Base-by-base conservation (phyloP, 2,329 filamentous ascomycete species). In the Colletotrichum ledebouriae region DNA sequence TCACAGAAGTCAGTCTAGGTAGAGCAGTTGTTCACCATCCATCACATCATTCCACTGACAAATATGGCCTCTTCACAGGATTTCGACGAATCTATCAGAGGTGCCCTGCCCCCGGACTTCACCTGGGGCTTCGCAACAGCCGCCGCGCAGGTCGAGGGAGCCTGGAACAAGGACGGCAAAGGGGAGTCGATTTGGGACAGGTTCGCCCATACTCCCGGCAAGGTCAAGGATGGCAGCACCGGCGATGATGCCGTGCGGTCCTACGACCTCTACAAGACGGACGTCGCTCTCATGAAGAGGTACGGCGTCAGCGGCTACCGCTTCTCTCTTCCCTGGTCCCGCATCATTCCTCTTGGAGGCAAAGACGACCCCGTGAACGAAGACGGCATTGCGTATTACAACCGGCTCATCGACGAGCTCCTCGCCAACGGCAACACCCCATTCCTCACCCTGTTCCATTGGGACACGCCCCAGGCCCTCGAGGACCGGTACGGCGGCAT, bases 281-380 rank as follows among this genome's bases (percentile, higher is more conserved):
- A 91, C 71, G 87, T 90, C 68, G 85, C 82, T 2, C 81, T 90
- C 37, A 79, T 91, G 73, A 89, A 88, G 75, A 76, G 84, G 60
- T 86, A 86, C 59, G 85, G 87, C 60, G 87, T 87, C 15, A 84
- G 84, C 67, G 86, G 85, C 3, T 90, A 90, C 74, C 86, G 88
- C 25, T 90, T 90, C 75, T 90, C 88, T 3, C 79, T 90, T 29
- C 87, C 88, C 4, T 90, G 89, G 89, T 86, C 87, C 12, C 86
- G 88, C 49, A 86, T 91, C 68, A 89, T 90, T 59, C 89, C 89
- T 0, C 80, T 89, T 4, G 88, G 89, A 17, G 88, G 88, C 17
- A 85, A 86, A 60, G 84, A 89, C 57, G 88, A 90, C 66, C 87
- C 88, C 0, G 75, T 90, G 75, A 90, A 90, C 72, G 81, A 89